A percentile compares a stretch with the other conserved stretches of the same genome.
These are phyloP conservation scores for Moesziomyces globuligerus DNA, from an alignment of 1,284 basidiomycete species.

Conservation along the genomic window DNA sequence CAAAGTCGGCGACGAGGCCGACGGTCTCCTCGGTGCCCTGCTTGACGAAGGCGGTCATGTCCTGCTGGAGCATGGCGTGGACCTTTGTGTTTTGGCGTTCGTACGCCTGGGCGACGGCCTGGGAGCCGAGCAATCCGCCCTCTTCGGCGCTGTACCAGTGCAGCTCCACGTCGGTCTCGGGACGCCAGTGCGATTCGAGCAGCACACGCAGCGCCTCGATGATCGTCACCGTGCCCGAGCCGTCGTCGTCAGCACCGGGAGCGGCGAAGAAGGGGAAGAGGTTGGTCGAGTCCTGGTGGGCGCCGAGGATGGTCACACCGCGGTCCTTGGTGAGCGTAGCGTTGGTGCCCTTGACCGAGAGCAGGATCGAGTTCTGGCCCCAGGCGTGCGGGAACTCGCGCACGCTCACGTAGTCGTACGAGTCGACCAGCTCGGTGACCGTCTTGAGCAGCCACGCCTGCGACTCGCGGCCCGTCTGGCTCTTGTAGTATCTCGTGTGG, in stretches of 20 bases:
- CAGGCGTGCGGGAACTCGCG: conserved; percentile 86
- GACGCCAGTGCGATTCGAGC: conserved; percentile 80
- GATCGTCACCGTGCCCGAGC: conserved; percentile 89
- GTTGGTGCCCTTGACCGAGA: conserved; percentile 52
- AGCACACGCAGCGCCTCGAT: conserved; percentile 88
- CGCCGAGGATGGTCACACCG: conserved; percentile 74
- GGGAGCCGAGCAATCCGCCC: conserved; percentile 90
- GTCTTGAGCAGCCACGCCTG: conserved; percentile 79
- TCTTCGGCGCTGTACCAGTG: conserved; percentile 97
- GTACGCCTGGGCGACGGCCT: conserved; percentile 86
- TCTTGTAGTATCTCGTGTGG: conserved; percentile 70
- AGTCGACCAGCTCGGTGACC: conserved; percentile 35
- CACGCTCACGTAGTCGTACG: conserved; percentile 72
- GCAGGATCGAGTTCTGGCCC: conserved; percentile 88
- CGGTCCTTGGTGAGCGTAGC: conserved; percentile 37
- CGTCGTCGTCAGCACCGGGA: conserved; percentile 78
- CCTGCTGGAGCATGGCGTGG: conserved; percentile 77
- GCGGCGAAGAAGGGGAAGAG: conserved; percentile 60
- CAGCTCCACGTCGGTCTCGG: conserved; percentile 82
- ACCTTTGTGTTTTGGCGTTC: conserved; percentile 75
- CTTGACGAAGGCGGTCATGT: conserved; percentile 84
- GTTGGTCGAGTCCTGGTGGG: conserved; percentile 83
- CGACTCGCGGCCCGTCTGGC: conserved; percentile 76
- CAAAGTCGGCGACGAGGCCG: conserved; percentile 89
- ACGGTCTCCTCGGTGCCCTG: conserved; percentile 84